Base-by-base conservation (phyloP, 2,329 filamentous ascomycete genomes). In the Talaromyces sp. region DNA sequence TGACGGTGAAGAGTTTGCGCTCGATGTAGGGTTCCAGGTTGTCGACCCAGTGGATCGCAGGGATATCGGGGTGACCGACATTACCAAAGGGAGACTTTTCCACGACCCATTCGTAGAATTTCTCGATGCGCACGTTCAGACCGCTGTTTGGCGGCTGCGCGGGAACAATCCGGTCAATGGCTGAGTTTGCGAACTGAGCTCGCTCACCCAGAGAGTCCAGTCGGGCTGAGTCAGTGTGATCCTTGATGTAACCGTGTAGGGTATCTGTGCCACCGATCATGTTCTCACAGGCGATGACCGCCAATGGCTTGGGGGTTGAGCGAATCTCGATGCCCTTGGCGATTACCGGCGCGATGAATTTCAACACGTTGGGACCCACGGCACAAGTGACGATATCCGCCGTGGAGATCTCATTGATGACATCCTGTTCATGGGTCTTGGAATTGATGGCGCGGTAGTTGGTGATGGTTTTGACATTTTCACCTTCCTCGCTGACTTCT, bases 61-160 rank as follows among this genome's bases (percentile, higher is more conserved):
- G 76, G 68, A 99, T 93, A 16, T 84, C 76, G 5, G 91, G 92
- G 63, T 84, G 82, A 49, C 82, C 80, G 57, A 82, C 78, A 58
- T 87, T 84, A 60, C 86, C 82, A 75, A 97, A 97, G 2, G 93
- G 93, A 40, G 85, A 88, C 71, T 85, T 80, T 71, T 99, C 94
- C 47, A 99, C 92, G 35, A 94, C 93, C 94, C 94, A 99, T 80
- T 99, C 94, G 79, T 90, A 97, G 82, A 97, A 99, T 78, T 94
- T 94, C 82, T 99, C 94, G 43, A 99, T 91, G 68, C 88, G 92
- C 62, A 99, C 94, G 69, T 97, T 87, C 40, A 99, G 83, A 51
- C 91, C 91, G 20, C 87, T 84, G 65, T 90, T 79, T 46, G 85
- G 77, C 56, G 91, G 87, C 77, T 97, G 94, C 39, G 91, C 90